Evolutionary conservation across 768 basidiomycete species (phyloP).

Genomic region (Lactarius tabidus): DNA sequence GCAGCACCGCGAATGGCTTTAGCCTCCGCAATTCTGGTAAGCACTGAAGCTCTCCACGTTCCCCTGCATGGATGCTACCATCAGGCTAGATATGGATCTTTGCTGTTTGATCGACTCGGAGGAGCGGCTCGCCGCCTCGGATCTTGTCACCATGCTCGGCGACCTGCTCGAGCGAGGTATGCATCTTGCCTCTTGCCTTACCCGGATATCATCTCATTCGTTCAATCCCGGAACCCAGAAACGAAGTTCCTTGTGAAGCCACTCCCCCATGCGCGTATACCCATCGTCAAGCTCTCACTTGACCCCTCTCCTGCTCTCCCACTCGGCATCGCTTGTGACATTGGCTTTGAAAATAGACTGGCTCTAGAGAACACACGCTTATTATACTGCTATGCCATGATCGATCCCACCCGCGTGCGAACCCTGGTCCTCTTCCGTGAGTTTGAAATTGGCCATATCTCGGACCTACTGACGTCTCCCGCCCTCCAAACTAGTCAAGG

Average conservation of each 20-base stretch:
- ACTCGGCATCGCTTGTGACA: conserved; percentile 93
- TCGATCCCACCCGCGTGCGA: conserved; percentile 90
- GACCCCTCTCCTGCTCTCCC: conserved; percentile 79
- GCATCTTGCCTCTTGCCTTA: conserved; percentile 31
- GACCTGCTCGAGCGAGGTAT: conserved; percentile 89
- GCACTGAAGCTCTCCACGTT: conserved; percentile 7
- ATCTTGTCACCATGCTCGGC: conserved; percentile 92
- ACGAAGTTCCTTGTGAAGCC: conserved; percentile 96
- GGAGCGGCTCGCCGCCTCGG: conserved; percentile 71
- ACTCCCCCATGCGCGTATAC: conserved; percentile 94
- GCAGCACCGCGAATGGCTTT: conserved; percentile 96
- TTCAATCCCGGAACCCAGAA: conserved; percentile 46
- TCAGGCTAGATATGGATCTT: conserved; percentile 85
- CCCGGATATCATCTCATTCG: conserved; percentile 1
- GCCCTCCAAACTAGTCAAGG: conserved; percentile 66
- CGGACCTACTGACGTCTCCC: neutral
- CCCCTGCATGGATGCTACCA: neutral
- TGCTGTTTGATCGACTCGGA: conserved; percentile 93
- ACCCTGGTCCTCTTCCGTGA: conserved; percentile 94
- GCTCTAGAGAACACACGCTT: conserved; percentile 96
- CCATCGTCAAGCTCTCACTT: conserved; percentile 95
- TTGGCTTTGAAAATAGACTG: conserved; percentile 96
- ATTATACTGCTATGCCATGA: conserved; percentile 94
- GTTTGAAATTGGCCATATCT: conserved; percentile 37
- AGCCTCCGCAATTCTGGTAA: conserved; percentile 91